phyloP scores from a whole-genome alignment of 192 early-diverging fungal species.

The Coemansia sp. region DNA sequence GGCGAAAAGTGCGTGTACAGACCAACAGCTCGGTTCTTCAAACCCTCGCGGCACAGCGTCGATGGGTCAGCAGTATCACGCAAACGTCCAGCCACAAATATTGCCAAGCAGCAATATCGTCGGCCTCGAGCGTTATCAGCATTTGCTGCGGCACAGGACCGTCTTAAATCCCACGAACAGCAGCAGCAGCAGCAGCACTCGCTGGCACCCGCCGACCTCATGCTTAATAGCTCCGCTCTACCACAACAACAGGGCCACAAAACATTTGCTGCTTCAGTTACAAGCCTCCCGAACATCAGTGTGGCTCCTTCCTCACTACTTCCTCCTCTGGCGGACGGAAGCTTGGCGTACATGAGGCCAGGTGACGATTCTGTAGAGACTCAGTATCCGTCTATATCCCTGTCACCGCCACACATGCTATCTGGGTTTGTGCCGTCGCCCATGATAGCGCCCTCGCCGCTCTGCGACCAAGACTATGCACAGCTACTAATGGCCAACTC shows the following conservation, averaged over 20 bases:
- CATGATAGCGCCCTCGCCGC: background rate
- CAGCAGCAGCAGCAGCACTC: constrained; percentile 8
- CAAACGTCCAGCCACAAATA: background rate
- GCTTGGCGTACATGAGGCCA: constrained; percentile 41
- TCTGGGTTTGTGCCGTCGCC: background rate
- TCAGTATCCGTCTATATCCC: background rate
- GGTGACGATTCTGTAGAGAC: constrained; percentile 5
- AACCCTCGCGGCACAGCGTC: constrained; percentile 3
- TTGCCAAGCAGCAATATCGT: background rate
- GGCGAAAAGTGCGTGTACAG: constrained; percentile 46
- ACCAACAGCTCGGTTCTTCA: constrained; percentile 39
- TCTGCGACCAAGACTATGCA: constrained; percentile 11
- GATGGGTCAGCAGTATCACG: constrained; percentile 1
- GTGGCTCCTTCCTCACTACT: background rate
- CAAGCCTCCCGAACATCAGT: background rate
- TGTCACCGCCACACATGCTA: constrained; percentile 23
- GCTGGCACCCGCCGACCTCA: constrained; percentile 38
- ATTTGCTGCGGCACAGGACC: constrained; percentile 13
- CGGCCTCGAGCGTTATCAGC: constrained; percentile 39
- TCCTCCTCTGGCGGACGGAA: constrained; percentile 5
- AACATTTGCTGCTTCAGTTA: background rate
- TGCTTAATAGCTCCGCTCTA: constrained; percentile 4
- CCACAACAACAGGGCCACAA: background rate
- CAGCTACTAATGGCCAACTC: constrained; percentile 8
- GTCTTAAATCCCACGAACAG: constrained; percentile 1